Conservation (phyloP, 108 stramenopile genomes). For the Schizochytrium sp. region DNA sequence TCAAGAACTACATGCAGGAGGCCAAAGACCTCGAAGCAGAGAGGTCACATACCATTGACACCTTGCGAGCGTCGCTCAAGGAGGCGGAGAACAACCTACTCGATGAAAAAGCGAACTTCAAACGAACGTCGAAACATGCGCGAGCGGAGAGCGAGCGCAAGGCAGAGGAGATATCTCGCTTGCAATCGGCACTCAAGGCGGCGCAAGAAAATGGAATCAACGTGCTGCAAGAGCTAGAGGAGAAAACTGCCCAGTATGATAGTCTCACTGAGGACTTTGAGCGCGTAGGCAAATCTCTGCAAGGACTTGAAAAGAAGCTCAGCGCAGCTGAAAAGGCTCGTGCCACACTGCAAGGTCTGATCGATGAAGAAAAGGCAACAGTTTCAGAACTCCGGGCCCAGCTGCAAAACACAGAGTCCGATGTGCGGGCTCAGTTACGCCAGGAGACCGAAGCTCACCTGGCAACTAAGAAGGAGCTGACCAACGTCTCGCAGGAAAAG, state of each 20-base stretch:
- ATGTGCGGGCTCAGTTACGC: background rate
- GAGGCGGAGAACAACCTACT: background rate
- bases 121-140: background rate
- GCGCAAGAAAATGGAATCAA: constrained; percentile 1
- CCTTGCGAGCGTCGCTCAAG: background rate
- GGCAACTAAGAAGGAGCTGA: background rate
- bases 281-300: background rate
- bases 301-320: background rate
- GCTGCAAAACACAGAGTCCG: background rate
- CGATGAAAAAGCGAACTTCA: background rate
- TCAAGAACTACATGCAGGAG: background rate
- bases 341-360: background rate
- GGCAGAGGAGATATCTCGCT: background rate
- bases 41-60: background rate
- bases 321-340: background rate
- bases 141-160: background rate
- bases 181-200: background rate
- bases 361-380: background rate
- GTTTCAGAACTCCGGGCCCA: background rate
- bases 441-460: background rate
- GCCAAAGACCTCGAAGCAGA: background rate
- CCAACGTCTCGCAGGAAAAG: background rate
- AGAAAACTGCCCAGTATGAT: background rate
- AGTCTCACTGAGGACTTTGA: background rate
- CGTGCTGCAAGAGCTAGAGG: background rate